Percentiles rank a stretch among this genome's conserved stretches.
Conservation (phyloP, 2,329 filamentous ascomycete genomes). For the Cladophialophora immunda region DNA sequence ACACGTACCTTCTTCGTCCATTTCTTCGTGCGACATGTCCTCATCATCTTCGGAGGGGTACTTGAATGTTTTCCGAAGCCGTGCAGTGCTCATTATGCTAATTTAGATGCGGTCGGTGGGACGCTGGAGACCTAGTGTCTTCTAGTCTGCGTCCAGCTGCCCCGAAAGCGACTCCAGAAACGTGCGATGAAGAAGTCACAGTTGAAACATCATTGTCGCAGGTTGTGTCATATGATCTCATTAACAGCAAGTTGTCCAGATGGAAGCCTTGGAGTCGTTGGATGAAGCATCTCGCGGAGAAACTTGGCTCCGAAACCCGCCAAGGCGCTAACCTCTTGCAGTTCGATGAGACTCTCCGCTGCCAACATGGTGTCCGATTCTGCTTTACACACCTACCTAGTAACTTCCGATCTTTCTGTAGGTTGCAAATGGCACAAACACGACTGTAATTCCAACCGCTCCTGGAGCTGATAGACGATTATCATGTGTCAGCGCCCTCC, state of each 20-base stretch:
- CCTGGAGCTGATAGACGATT: too few relatives aligned
- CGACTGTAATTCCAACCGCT: too few relatives aligned
- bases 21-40: conserved; percentile 35
- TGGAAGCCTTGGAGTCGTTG: not conserved
- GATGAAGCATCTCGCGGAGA: not conserved
- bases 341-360: conserved; percentile 44
- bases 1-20: conserved; percentile 40
- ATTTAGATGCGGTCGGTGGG: not conserved
- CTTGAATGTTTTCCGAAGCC: conserved; percentile 41
- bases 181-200: not conserved
- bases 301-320: not conserved
- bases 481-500: too few relatives aligned
- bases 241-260: not conserved
- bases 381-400: too few relatives aligned
- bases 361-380: too few relatives aligned
- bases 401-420: too few relatives aligned
- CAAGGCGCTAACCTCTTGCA: conserved; percentile 38
- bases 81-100: conserved; percentile 27
- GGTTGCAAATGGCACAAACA: too few relatives aligned
- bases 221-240: conserved; percentile 1
- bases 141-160: not conserved
- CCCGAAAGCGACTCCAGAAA: not conserved
- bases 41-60: conserved; percentile 38
- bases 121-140: not conserved
- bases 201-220: not conserved